Evolutionary conservation across 2,329 filamentous ascomycete species (phyloP).

Genomic region (Alternaria sp.): DNA sequence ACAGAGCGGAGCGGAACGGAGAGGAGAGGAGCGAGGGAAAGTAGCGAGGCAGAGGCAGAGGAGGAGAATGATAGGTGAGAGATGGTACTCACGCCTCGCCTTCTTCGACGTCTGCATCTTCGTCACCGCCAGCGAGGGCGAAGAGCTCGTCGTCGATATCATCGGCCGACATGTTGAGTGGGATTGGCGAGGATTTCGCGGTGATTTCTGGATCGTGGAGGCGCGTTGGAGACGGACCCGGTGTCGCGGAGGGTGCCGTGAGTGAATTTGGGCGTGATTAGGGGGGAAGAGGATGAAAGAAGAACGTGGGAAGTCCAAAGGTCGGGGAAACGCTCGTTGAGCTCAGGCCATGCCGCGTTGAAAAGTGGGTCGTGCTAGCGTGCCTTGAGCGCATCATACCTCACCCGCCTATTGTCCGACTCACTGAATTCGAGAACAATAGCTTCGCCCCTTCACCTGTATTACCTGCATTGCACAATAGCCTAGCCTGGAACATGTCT

Average conservation of each 20-base stretch:
- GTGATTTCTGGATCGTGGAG: not conserved
- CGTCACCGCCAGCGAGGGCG: conserved; percentile 81
- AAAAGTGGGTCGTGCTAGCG: conserved; percentile 24
- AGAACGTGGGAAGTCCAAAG: conserved; percentile 22
- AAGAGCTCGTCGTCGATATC: conserved; percentile 89
- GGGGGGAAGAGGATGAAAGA: conserved; percentile 23
- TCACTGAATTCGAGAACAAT: conserved; percentile 8
- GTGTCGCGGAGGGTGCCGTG: conserved; percentile 10
- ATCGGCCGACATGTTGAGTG: conserved; percentile 71
- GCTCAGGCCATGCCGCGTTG: conserved; percentile 30
- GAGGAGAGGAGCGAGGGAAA: conserved; percentile 2
- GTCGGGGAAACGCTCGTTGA: conserved; percentile 29
- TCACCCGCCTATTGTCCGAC: conserved; percentile 3
- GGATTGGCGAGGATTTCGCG: conserved; percentile 6
- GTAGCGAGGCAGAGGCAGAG: conserved; percentile 3
- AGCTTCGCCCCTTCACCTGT: conserved; percentile 1
- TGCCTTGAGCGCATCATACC: conserved; percentile 29
- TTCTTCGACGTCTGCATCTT: conserved; percentile 68
- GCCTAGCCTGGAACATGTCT: conserved; percentile 20
- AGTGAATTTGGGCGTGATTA: conserved; percentile 19
- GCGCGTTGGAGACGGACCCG: conserved; percentile 7
- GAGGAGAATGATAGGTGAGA: conserved; percentile 14
- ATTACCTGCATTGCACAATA: conserved; percentile 4
- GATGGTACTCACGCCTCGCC: conserved; percentile 76
- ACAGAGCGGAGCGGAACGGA: conserved; percentile 16